Evolutionary conservation across 2,329 filamentous ascomycete species (phyloP), one percentile per base, ranked within the genome.

Genomic region (Alternaria arborescens): DNA sequence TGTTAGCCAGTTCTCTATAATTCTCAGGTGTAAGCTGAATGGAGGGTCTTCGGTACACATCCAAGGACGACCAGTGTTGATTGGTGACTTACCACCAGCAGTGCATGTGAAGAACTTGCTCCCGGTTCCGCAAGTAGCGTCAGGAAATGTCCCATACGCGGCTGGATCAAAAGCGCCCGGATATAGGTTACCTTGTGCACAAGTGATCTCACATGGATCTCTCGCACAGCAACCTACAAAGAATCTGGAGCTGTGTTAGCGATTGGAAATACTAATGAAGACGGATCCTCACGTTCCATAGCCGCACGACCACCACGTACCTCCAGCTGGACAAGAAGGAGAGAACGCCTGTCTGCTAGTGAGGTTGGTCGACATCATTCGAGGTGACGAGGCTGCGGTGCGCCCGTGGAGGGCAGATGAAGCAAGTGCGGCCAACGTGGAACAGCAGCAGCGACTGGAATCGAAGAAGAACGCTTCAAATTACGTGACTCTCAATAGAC

Each of bases 191-290:
- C 68, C 71, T 44, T 70, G 58, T 6, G 77, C 71, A 46, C 79
- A 80, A 11, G 73, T 75, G 10, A 73, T 71, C 1, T 62, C 54
- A 56, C 78, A 81, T n/a, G 77, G 73, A 41, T 79, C 67, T 20
- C 61, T 58, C 14, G 60, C 67, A 58, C 79, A 81, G 63, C 79
- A 80, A 4, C 78, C 78, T 8, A 79, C 68, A 56, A 80, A 81
- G 30, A 62, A 66, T 28, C 62, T 67, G 7, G 20, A 1, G 22
- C 10, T 11, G n/a, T 3, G n/a, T 60, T 36, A 63, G 60, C 10
- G 12, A 11, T 20, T 24, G 34, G 20, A 22, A 28, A 12, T 10
- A 30, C n/a, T 2, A 11, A 11, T 12, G 20, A 22, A 12, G 8
- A 26, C 28, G 14, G 16, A 5, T 4, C 57, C 62, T 58, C 38